These are phyloP conservation scores for Rhamnella rubrinervis DNA, from an alignment of 331 rosid genomes.

Conservation along the genomic window DNA sequence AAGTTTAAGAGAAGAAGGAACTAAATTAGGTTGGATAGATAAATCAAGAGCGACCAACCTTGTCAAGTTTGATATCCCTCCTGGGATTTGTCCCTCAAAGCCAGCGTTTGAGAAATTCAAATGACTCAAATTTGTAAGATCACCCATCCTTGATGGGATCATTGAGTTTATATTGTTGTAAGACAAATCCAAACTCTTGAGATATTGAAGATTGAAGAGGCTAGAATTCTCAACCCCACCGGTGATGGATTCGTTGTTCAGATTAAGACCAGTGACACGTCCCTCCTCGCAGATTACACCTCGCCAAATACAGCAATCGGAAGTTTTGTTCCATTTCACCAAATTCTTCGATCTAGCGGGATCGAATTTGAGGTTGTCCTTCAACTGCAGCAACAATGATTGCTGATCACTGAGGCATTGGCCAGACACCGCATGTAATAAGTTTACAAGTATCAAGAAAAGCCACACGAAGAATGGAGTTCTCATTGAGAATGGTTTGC, in stretches of 20 bases:
- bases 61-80: slow-evolving; percentile 19
- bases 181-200: slow-evolving; percentile 22
- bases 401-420: slow-evolving; percentile 35
- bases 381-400: slow-evolving; percentile 35
- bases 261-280: slow-evolving; percentile 41
- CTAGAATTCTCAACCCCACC: slow-evolving; percentile 23
- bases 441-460: slow-evolving; percentile 7
- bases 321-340: slow-evolving; percentile 21
- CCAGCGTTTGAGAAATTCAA: slow-evolving; percentile 40
- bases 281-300: slow-evolving; percentile 42
- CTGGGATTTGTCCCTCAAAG: slow-evolving; percentile 36
- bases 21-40: not conserved
- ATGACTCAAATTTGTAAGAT: not conserved
- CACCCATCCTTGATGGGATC: not conserved
- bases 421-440: slow-evolving; percentile 14
- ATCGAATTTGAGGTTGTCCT: slow-evolving; percentile 21
- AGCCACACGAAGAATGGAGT: slow-evolving; percentile 2
- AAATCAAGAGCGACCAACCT: slow-evolving; percentile 41
- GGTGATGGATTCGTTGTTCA: slow-evolving; percentile 22
- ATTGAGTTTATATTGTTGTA: not conserved
- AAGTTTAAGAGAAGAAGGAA: slow-evolving; percentile 12
- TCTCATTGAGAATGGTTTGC: slow-evolving; percentile 1
- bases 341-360: slow-evolving; percentile 18
- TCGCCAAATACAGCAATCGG: slow-evolving; percentile 40
- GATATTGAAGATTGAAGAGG: slow-evolving; percentile 14